Conservation (phyloP, 176 grass and related monocot species). For the Phragmites australis region DNA sequence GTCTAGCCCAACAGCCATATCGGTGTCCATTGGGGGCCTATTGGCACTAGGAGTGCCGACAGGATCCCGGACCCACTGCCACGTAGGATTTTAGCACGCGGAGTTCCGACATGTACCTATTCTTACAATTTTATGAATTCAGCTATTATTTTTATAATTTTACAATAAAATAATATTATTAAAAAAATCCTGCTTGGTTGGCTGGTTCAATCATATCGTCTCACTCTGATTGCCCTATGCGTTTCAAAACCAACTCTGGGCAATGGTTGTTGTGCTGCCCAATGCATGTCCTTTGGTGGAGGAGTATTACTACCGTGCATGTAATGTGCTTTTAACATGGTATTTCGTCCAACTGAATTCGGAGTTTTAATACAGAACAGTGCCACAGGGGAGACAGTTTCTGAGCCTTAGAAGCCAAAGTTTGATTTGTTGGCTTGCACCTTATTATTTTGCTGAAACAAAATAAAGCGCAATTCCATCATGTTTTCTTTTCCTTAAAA, state of each 20-base stretch:
- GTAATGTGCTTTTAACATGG: neutral
- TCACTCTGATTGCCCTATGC: neutral
- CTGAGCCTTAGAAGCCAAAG: neutral
- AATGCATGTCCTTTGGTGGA: neutral
- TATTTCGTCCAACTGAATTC: slow-evolving; percentile 15
- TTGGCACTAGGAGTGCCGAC: too few species aligned
- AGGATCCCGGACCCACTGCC: too few species aligned
- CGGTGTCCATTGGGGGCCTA: too few species aligned
- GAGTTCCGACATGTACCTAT: too few species aligned
- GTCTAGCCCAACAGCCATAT: too few species aligned
- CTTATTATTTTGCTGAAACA: neutral
- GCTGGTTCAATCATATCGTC: neutral
- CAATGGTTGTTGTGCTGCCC: neutral
- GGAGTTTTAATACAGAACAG: neutral
- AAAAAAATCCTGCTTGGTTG: neutral
- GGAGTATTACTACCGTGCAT: neutral
- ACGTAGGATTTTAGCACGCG: too few species aligned
- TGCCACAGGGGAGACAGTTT: neutral
- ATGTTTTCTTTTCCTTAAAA: slow-evolving; percentile 1
- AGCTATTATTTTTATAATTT: too few species aligned
- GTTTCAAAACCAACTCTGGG: neutral
- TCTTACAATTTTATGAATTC: too few species aligned
- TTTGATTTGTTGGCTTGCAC: neutral
- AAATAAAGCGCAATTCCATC: neutral
- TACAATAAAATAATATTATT: too few species aligned